Conservation (phyloP, 1,139 yeast genomes). For the Tardiomyces depauwii region DNA sequence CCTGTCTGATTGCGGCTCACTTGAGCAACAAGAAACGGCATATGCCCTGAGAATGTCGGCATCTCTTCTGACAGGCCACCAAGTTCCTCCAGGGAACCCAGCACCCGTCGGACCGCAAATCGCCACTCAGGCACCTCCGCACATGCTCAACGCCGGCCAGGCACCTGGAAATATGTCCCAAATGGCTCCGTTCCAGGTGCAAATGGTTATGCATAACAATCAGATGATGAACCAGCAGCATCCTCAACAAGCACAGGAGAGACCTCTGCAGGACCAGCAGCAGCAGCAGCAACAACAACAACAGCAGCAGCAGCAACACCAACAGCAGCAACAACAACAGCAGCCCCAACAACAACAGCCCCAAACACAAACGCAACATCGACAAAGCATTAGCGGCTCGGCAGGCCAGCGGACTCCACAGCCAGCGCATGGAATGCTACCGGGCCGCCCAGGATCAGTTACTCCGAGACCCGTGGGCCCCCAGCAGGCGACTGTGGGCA, state of each 20-base stretch:
- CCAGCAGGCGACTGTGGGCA: no score
- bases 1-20: no score
- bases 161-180: conserved; percentile 5
- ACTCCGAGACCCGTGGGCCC: no score
- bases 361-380: background rate
- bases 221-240: conserved; percentile 19
- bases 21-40: no score
- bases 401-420: no score
- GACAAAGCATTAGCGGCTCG: no score
- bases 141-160: background rate
- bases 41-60: background rate
- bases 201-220: conserved; percentile 3
- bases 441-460: no score
- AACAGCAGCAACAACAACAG: conserved; percentile 1
- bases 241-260: conserved; percentile 24
- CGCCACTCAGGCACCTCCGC: background rate
- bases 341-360: conserved; percentile 1
- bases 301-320: conserved; percentile 4
- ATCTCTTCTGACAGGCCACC: conserved; percentile 2
- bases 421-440: no score
- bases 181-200: conserved; percentile 8
- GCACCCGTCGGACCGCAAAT: conserved; percentile 1
- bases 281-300: conserved; percentile 5
- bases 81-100: conserved; percentile 2
- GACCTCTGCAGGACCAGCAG: conserved; percentile 16